Conservation (phyloP, 2,329 filamentous ascomycete genomes). For the Colletotrichum incanum region DNA sequence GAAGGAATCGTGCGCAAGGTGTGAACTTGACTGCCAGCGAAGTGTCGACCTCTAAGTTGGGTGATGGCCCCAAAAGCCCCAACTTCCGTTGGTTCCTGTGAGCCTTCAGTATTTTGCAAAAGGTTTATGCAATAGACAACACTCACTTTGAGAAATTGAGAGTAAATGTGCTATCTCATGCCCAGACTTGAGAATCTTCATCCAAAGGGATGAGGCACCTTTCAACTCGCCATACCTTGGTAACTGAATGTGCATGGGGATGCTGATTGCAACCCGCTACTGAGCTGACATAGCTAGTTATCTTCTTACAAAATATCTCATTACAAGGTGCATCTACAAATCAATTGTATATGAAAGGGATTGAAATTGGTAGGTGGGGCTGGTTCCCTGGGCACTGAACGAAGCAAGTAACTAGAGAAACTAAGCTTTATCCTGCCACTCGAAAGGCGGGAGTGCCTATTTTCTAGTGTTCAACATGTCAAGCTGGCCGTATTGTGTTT, state of each 20-base stretch:
- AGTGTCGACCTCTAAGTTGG: constrained; percentile 65
- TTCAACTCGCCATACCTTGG: background rate
- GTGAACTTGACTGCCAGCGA: constrained; percentile 61
- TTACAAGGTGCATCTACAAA: no score
- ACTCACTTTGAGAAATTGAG: background rate
- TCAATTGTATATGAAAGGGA: background rate
- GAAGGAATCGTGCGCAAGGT: constrained; percentile 69
- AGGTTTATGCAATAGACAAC: background rate
- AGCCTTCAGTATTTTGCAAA: background rate
- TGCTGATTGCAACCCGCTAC: background rate
- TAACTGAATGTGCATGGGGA: background rate
- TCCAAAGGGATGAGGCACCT: background rate
- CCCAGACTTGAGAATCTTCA: background rate
- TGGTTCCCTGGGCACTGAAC: background rate
- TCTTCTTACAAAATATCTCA: background rate
- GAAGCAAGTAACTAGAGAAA: background rate
- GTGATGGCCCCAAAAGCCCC: constrained; percentile 62
- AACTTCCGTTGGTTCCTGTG: constrained; percentile 68
- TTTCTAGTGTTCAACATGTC: fast-evolving
- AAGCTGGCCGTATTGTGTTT: no score
- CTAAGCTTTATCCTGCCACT: no score
- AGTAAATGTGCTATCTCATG: no score
- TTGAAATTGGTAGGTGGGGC: background rate
- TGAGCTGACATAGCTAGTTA: no score
- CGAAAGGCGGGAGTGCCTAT: no score